phyloP scores from a whole-genome alignment of 495 filamentous ascomycete species.

The Astrothelium macrocarpum region DNA sequence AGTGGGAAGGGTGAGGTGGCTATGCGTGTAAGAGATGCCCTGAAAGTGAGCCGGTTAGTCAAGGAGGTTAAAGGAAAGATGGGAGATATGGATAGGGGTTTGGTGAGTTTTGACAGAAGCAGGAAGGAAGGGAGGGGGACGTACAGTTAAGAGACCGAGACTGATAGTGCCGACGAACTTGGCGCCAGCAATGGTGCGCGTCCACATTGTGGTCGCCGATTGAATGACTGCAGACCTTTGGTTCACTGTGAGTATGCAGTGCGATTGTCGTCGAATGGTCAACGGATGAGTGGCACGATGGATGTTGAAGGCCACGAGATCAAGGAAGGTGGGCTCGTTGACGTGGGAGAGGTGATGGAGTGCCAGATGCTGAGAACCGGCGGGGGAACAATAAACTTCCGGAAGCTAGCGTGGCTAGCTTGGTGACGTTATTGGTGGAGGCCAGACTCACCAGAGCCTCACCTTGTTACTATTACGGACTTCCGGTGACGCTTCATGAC shows the following conservation, averaged over 20 bases:
- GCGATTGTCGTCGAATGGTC: not conserved
- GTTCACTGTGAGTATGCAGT: not conserved
- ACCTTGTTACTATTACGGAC: not conserved
- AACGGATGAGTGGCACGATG: not conserved
- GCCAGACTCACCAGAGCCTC: not conserved
- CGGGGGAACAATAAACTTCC: not conserved
- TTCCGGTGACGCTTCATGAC: not conserved
- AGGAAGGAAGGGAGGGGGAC: constrained; percentile 23
- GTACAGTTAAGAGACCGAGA: constrained; percentile 76
- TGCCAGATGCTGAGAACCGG: not conserved
- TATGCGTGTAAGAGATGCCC: constrained; percentile 77
- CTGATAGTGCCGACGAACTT: constrained; percentile 88
- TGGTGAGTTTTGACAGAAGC: constrained; percentile 16
- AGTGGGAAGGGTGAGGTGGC: constrained; percentile 61
- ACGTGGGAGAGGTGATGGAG: not conserved
- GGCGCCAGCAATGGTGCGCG: constrained; percentile 56
- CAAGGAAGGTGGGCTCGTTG: not conserved
- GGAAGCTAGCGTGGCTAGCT: not conserved
- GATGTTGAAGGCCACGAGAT: not conserved
- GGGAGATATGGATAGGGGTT: constrained; percentile 6
- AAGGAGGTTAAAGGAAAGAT: constrained; percentile 11
- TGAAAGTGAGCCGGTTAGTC: constrained; percentile 36
- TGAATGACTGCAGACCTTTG: not conserved
- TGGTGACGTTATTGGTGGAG: constrained; percentile 4
- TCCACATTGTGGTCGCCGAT: constrained; percentile 47